Evolutionary conservation across 192 early-diverging fungal genomes (phyloP).

Genomic region (Umbelopsis sp.): DNA sequence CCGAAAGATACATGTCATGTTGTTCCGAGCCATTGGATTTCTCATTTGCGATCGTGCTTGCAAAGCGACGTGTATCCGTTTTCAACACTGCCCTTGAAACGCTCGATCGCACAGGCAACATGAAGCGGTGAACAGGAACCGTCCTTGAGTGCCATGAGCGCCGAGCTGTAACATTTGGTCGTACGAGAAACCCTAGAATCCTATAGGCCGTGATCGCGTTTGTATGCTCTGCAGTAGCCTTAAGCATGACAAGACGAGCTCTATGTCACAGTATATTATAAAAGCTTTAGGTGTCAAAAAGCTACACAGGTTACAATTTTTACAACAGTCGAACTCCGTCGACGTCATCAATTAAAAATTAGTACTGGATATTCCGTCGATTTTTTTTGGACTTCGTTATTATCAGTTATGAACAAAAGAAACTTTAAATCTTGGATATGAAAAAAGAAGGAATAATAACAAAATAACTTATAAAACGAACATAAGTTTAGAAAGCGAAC

Average conservation of each 20-base stretch:
- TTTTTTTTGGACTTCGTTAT: too few relatives aligned
- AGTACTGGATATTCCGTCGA: too few relatives aligned
- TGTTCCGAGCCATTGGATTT: neutral
- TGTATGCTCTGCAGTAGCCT: constrained; percentile 15
- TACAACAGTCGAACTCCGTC: neutral
- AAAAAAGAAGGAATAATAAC: neutral
- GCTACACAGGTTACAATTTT: too few relatives aligned
- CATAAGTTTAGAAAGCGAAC: neutral
- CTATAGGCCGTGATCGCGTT: constrained; percentile 2
- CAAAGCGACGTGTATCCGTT: neutral
- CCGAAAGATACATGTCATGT: constrained; percentile 17
- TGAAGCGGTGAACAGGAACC: neutral
- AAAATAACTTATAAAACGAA: neutral
- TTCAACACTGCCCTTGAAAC: neutral
- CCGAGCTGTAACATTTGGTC: neutral
- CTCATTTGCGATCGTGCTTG: neutral
- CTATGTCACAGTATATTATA: neutral
- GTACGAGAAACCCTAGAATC: neutral
- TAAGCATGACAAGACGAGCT: constrained; percentile 4
- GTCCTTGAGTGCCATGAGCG: neutral
- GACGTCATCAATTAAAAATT: constrained; percentile 9
- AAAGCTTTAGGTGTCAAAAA: neutral
- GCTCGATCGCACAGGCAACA: neutral
- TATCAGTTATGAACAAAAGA: too few relatives aligned
- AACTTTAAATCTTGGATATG: neutral